Conservation (phyloP, 805 yeast species). For the Candida boidinii region DNA sequence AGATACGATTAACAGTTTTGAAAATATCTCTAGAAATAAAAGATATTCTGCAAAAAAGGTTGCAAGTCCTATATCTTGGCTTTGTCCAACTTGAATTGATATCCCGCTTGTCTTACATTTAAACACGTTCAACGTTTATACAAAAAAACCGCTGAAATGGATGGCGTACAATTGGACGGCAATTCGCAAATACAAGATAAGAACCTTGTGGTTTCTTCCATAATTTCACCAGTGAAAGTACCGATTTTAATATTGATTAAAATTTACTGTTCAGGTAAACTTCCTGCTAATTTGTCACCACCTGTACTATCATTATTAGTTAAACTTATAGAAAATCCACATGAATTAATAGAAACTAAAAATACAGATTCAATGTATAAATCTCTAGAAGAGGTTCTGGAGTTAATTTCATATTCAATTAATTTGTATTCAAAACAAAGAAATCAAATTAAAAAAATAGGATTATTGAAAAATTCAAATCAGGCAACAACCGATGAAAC, state of each 20-base stretch:
- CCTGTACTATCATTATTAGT: conserved; percentile 35
- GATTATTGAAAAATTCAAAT: background rate
- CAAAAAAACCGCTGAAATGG: no score
- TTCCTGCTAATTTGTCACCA: conserved; percentile 30
- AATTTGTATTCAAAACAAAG: background rate
- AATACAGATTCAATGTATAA: conserved; percentile 6
- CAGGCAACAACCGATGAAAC: background rate
- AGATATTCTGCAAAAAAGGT: no score
- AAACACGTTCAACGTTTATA: no score
- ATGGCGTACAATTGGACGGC: no score
- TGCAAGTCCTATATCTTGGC: no score
- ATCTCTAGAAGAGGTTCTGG: conserved; percentile 19
- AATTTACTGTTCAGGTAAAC: conserved; percentile 32
- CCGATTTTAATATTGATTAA: conserved; percentile 40
- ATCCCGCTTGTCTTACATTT: no score
- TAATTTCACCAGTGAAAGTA: conserved; percentile 46
- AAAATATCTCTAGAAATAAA: no score
- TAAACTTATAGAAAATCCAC: conserved; percentile 26
- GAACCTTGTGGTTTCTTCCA: conserved; percentile 26
- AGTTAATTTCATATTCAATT: conserved; percentile 2
- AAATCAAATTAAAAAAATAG: background rate
- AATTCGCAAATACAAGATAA: no score
- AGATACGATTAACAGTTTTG: no score
- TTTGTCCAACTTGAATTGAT: no score
- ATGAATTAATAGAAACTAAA: conserved; percentile 3